Evolutionary conservation across 176 grass and related monocot species (phyloP).

Genomic region (Ensete ventricosum): DNA sequence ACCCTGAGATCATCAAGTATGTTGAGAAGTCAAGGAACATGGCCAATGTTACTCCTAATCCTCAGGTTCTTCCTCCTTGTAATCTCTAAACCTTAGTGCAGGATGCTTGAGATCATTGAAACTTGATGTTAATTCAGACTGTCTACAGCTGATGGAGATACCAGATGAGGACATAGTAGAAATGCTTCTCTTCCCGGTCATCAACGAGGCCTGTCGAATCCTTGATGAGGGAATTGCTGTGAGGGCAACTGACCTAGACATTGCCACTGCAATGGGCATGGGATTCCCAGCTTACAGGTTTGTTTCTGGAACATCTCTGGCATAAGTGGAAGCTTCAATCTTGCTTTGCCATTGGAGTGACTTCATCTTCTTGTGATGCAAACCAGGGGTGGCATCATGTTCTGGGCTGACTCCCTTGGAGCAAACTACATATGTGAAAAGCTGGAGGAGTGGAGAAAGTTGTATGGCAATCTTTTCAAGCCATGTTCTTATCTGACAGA

Average conservation of each 20-base stretch:
- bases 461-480: conserved; percentile 65
- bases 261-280: conserved; percentile 82
- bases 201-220: conserved; percentile 86
- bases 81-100: background rate
- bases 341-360: background rate
- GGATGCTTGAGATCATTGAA: background rate
- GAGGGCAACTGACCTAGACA: conserved; percentile 84
- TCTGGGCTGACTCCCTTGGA: conserved; percentile 75
- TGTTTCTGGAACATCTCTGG: background rate
- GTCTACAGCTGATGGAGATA: conserved; percentile 52
- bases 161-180: conserved; percentile 72
- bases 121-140: background rate
- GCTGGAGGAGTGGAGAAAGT: conserved; percentile 66
- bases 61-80: conserved; percentile 32
- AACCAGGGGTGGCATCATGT: conserved; percentile 70
- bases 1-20: conserved; percentile 64
- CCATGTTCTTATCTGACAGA: conserved; percentile 66
- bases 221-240: conserved; percentile 75
- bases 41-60: conserved; percentile 44
- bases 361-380: background rate
- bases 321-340: background rate
- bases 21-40: conserved; percentile 74
- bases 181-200: conserved; percentile 76
- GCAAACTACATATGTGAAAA: conserved; percentile 59
- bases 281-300: conserved; percentile 92